Evolutionary conservation across 495 filamentous ascomycete species (phyloP), one percentile per base, ranked within the genome.

Genomic region (Sabuloglossum arenarium): DNA sequence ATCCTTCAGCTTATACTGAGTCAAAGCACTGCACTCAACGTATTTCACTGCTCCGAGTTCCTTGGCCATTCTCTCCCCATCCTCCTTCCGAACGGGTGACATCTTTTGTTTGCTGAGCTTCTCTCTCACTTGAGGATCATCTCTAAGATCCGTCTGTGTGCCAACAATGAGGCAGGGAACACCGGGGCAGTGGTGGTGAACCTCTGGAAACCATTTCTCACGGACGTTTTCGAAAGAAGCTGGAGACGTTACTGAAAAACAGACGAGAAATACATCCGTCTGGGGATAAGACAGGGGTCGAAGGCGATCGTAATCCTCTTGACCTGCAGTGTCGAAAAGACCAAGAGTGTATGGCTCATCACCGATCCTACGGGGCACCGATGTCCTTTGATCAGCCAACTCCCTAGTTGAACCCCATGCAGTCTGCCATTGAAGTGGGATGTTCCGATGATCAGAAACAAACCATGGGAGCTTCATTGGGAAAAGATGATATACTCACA

Each of bases 131-230:
- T 77, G 77, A n/a, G 79, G 69, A 61, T 98, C 93, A 55, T 96
- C 90, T 61, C 91, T 75, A 64, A 98, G 74, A 85, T 98, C 91
- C 56, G 88, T 88, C 71, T 98, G 91, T 12, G 91, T 98, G 61
- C 91, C 91, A 60, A 98, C 91, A 61, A 98, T 97, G 49, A 98
- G 72, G 77, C 93, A 98, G 30, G 91, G 91, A 12, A 98, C 91
- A 59, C 91, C 91, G 24, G 91, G 91, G 68, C 91, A 98, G 69
- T 98, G 91, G 68, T 98, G 91, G 66, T 93, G 88, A 21, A 98
- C 91, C 68, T 98, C 91, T 16, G 91, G 91, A 62, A 96, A 88
- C 91, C 91, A 98, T 68, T 98, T 98, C 72, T 97, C 93, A 60
- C 88, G 80, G 32, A 98, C 93, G 81, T 98, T 98, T 69, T 98